Percentiles rank a stretch among this genome's conserved stretches.
Evolutionary conservation across 139 green algal species (phyloP).

Genomic region (Yamagishiella unicocca): DNA sequence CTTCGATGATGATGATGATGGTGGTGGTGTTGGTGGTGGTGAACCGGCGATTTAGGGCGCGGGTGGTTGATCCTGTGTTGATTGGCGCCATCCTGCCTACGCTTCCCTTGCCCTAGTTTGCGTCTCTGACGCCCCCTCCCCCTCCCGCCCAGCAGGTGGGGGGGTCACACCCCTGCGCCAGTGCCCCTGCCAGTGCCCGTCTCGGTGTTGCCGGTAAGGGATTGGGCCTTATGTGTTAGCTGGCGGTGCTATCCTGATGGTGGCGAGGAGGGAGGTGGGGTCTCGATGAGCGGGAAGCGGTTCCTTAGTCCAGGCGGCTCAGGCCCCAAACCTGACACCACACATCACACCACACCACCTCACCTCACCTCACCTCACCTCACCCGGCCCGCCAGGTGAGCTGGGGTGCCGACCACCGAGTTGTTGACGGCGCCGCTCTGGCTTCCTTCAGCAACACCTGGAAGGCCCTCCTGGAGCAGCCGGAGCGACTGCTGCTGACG

Average conservation of each 20-base stretch:
- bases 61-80: too few relatives aligned
- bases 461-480: constrained; percentile 80
- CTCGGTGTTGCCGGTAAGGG: constrained; percentile 22
- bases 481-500: constrained; percentile 81
- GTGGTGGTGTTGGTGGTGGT: too few relatives aligned
- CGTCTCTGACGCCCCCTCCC: not conserved
- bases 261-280: not conserved
- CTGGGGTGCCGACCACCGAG: constrained; percentile 88
- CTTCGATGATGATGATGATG: too few relatives aligned
- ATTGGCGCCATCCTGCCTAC: too few relatives aligned
- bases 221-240: not conserved
- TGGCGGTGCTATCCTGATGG: not conserved
- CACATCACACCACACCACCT: not conserved
- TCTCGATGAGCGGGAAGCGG: not conserved
- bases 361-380: not conserved
- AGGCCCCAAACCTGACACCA: not conserved
- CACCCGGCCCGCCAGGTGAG: constrained; percentile 66
- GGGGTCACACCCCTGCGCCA: too few relatives aligned
- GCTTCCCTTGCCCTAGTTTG: not conserved
- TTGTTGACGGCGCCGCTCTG: constrained; percentile 89
- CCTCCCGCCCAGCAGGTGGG: too few relatives aligned
- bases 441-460: constrained; percentile 78
- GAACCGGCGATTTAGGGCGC: too few relatives aligned
- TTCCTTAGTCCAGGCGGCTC: not conserved
- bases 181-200: constrained; percentile 11